A percentile compares a stretch with the other conserved stretches of the same genome.
These are phyloP conservation scores for Globisporangium solare DNA, from an alignment of 352 stramenopile species.

Conservation along the genomic window DNA sequence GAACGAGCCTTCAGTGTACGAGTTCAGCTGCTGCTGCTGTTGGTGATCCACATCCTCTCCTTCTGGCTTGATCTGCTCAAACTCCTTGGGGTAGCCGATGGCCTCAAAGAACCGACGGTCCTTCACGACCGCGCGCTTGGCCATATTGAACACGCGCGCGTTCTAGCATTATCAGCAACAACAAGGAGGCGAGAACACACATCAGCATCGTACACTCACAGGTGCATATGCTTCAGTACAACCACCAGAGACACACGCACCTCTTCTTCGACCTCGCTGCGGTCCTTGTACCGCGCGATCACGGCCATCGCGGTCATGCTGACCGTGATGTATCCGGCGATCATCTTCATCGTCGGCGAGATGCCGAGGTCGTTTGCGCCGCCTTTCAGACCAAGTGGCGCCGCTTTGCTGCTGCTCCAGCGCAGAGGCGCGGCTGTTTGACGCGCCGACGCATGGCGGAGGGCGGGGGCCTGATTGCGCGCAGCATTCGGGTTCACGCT, in stretches of 20 bases:
- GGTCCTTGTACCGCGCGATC: slow-evolving; percentile 60
- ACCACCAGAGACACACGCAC: slow-evolving; percentile 12
- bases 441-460: too few relatives aligned
- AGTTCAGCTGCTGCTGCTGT: slow-evolving; percentile 1
- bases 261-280: slow-evolving; percentile 49
- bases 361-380: slow-evolving; percentile 22
- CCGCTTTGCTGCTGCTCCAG: slow-evolving; percentile 14
- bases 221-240: not conserved
- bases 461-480: not conserved
- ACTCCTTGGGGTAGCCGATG: slow-evolving; percentile 71
- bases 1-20: slow-evolving; percentile 34
- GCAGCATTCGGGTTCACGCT: not conserved
- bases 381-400: slow-evolving; percentile 45
- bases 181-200: too few relatives aligned
- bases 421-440: not conserved
- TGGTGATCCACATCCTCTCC: not conserved
- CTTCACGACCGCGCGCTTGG: slow-evolving; percentile 69
- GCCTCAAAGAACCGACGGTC: slow-evolving; percentile 68
- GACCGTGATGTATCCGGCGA: slow-evolving; percentile 52
- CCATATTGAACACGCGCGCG: slow-evolving; percentile 69
- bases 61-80: slow-evolving; percentile 27
- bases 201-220: not conserved
- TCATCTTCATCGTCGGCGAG: slow-evolving; percentile 49
- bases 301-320: slow-evolving; percentile 45
- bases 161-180: slow-evolving; percentile 22